Evolutionary conservation across 2,329 filamentous ascomycete genomes (phyloP).

Genomic region (Paecilomyces sp.): DNA sequence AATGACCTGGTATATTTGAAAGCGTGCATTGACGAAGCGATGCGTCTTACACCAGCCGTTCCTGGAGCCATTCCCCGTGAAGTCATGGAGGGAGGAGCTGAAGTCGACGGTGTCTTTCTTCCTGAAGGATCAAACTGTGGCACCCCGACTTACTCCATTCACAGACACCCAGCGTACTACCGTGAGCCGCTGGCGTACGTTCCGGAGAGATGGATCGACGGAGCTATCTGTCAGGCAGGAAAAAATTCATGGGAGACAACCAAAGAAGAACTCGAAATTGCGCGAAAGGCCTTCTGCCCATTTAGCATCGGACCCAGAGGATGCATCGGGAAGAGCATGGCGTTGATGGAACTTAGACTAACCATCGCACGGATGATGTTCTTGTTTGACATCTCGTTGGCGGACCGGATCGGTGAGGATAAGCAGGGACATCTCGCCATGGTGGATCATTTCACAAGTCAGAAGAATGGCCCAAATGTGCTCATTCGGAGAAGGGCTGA

Average conservation of each 20-base stretch:
- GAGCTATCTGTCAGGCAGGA: slow-evolving; percentile 33
- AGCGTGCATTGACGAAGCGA: slow-evolving; percentile 35
- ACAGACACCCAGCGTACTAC: slow-evolving; percentile 60
- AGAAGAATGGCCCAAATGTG: slow-evolving; percentile 31
- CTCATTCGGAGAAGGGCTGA: slow-evolving; percentile 8
- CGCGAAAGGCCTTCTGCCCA: slow-evolving; percentile 65
- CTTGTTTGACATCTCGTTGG: slow-evolving; percentile 31
- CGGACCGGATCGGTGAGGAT: slow-evolving; percentile 27
- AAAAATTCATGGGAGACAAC: slow-evolving; percentile 32
- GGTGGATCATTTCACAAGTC: slow-evolving; percentile 32
- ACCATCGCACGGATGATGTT: slow-evolving; percentile 32
- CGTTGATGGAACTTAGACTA: slow-evolving; percentile 35
- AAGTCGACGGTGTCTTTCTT: slow-evolving; percentile 30
- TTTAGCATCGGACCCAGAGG: slow-evolving; percentile 37
- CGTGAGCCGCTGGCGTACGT: slow-evolving; percentile 51
- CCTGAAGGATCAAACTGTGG: slow-evolving; percentile 55
- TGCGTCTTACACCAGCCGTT: slow-evolving; percentile 33
- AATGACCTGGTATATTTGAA: slow-evolving; percentile 32
- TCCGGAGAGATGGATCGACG: slow-evolving; percentile 60
- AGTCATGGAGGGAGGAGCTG: slow-evolving; percentile 29
- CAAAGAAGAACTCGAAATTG: slow-evolving; percentile 44
- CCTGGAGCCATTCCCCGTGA: slow-evolving; percentile 31
- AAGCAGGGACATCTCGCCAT: slow-evolving; percentile 26
- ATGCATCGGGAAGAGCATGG: slow-evolving; percentile 38
- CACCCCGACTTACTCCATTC: slow-evolving; percentile 60